Percentiles rank a stretch among this genome's conserved stretches.
These are phyloP conservation scores for Candida piceae DNA, from an alignment of 805 yeast species.

Conservation along the genomic window DNA sequence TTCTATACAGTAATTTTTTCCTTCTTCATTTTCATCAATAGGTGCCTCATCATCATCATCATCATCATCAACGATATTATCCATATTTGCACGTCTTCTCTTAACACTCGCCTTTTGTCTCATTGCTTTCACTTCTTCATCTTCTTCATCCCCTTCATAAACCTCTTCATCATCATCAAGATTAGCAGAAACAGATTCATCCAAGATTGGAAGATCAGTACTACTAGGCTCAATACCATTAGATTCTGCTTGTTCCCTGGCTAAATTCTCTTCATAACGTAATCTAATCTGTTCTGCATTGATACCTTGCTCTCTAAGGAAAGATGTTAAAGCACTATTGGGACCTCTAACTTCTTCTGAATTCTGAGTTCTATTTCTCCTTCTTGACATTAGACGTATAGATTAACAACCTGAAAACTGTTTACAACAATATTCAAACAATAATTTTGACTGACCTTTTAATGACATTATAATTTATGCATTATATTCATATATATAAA, in stretches of 20 bases:
- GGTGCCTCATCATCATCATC: slow-evolving; percentile 29
- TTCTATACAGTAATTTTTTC: slow-evolving; percentile 47
- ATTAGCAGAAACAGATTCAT: too few relatives aligned
- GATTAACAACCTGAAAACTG: not conserved
- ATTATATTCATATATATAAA: too few relatives aligned
- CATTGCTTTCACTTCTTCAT: slow-evolving; percentile 15
- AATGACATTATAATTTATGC: too few relatives aligned
- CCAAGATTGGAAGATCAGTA: too few relatives aligned
- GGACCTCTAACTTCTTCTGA: slow-evolving; percentile 43
- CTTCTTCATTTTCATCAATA: slow-evolving; percentile 42
- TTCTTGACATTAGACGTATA: slow-evolving; percentile 24
- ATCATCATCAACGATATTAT: slow-evolving; percentile 28
- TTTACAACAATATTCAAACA: too few relatives aligned
- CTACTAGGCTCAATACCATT: slow-evolving; percentile 13
- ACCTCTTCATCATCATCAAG: slow-evolving; percentile 28
- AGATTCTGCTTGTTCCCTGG: slow-evolving; percentile 33
- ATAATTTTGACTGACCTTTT: too few relatives aligned
- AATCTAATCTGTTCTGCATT: slow-evolving; percentile 70
- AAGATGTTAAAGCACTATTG: slow-evolving; percentile 86
- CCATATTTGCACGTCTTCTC: slow-evolving; percentile 34
- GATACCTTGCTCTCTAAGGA: slow-evolving; percentile 84
- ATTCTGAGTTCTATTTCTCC: slow-evolving; percentile 16
- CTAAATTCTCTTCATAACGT: slow-evolving; percentile 27
- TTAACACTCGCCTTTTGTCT: slow-evolving; percentile 22
- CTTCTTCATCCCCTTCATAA: slow-evolving; percentile 29